phyloP scores from a whole-genome alignment of 2,329 filamentous ascomycete species.

The Colletotrichum abscissum region DNA sequence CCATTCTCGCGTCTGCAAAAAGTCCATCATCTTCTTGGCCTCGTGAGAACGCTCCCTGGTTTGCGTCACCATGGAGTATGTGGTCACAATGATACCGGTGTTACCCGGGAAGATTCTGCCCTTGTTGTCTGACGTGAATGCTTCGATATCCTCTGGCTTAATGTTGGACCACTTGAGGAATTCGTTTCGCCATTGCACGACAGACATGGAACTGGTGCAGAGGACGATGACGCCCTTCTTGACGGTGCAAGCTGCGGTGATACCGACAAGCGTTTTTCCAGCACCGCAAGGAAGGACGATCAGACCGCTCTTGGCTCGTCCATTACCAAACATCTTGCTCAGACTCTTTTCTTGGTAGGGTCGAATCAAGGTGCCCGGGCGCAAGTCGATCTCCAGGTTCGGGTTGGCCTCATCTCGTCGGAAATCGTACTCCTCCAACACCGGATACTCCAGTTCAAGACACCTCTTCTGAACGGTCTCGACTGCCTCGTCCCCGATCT shows the following conservation, averaged over 20 bases:
- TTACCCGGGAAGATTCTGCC: constrained; percentile 82
- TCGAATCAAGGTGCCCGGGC: constrained; percentile 89
- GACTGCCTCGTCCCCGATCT: constrained; percentile 85
- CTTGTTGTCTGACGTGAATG: constrained; percentile 96
- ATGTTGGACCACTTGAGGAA: constrained; percentile 99
- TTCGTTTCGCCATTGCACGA: constrained; percentile 95
- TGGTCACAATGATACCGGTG: constrained; percentile 96
- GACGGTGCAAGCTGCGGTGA: constrained; percentile 96
- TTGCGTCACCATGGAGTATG: constrained; percentile 98
- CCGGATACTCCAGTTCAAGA: constrained; percentile 84
- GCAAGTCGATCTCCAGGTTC: constrained; percentile 92
- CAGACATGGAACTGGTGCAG: constrained; percentile 97
- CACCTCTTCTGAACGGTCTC: constrained; percentile 92
- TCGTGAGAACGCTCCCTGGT: constrained; percentile 89
- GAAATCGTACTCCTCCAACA: constrained; percentile 98
- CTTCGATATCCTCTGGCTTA: constrained; percentile 89
- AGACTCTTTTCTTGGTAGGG: constrained; percentile 97
- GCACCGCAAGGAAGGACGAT: constrained; percentile 97
- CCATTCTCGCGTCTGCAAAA: constrained; percentile 90
- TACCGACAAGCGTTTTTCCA: constrained; percentile 97
- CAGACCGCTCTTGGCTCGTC: constrained; percentile 94
- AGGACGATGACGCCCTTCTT: constrained; percentile 96
- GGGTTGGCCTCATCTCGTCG: constrained; percentile 89
- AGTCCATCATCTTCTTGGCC: constrained; percentile 97
- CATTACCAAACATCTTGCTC: constrained; percentile 99